Conservation (phyloP, 345 rosid species). For the Moricandia moricandioides region DNA sequence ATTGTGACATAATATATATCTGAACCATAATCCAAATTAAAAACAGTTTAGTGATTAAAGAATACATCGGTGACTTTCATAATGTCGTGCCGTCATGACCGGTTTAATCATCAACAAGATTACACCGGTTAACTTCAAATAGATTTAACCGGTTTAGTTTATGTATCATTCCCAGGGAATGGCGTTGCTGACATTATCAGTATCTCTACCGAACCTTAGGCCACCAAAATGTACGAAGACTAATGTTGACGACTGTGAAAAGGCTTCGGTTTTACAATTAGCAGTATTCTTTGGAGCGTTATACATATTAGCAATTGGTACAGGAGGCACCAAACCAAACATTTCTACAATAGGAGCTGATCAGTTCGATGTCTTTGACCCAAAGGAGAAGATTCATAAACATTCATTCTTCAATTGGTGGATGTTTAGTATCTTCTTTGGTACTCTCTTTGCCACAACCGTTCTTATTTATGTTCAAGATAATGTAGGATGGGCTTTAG, state of each 20-base stretch:
- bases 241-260: slow-evolving; percentile 41
- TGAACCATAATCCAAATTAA: not conserved
- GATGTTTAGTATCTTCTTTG: slow-evolving; percentile 89
- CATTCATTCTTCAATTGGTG: slow-evolving; percentile 97
- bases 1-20: too few species aligned
- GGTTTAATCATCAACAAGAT: not conserved
- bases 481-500: slow-evolving; percentile 76
- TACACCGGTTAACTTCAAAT: not conserved
- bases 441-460: slow-evolving; percentile 78
- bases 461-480: slow-evolving; percentile 81
- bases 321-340: slow-evolving; percentile 94
- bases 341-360: slow-evolving; percentile 88
- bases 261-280: slow-evolving; percentile 60
- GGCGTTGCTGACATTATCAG: slow-evolving; percentile 62
- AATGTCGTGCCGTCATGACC: not conserved
- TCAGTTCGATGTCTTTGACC: slow-evolving; percentile 81
- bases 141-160: not conserved
- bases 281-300: slow-evolving; percentile 68
- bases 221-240: slow-evolving; percentile 54
- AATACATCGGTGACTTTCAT: not conserved
- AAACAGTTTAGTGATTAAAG: not conserved
- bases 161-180: slow-evolving; percentile 52
- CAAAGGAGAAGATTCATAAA: slow-evolving; percentile 64
- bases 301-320: slow-evolving; percentile 66
- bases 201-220: slow-evolving; percentile 54